These are phyloP conservation scores for Lasiosphaeria miniovina DNA, from an alignment of 495 filamentous ascomycete genomes.

Conservation along the genomic window DNA sequence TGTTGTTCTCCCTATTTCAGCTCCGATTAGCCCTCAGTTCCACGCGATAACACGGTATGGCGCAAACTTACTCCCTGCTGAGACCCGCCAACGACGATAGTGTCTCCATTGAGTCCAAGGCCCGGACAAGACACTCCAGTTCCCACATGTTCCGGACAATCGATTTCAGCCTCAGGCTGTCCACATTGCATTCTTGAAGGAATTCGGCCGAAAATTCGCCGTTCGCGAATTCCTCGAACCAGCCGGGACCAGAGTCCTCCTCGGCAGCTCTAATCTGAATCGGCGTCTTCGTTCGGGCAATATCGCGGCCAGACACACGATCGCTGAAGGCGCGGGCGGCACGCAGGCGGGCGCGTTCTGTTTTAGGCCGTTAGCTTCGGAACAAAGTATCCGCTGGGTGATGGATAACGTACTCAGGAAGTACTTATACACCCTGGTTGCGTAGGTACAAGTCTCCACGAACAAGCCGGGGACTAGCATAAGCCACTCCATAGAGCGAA, in stretches of 20 bases:
- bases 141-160: slow-evolving; percentile 66
- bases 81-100: slow-evolving; percentile 44
- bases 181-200: slow-evolving; percentile 32
- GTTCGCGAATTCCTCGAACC: slow-evolving; percentile 40
- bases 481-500: slow-evolving; percentile 83
- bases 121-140: slow-evolving; percentile 65
- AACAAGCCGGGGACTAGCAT: slow-evolving; percentile 67
- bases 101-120: slow-evolving; percentile 63
- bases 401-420: slow-evolving; percentile 60
- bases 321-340: slow-evolving; percentile 63
- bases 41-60: not conserved
- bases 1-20: slow-evolving; percentile 22
- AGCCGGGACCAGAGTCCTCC: slow-evolving; percentile 33
- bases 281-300: slow-evolving; percentile 39
- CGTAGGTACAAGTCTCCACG: slow-evolving; percentile 64
- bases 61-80: slow-evolving; percentile 38
- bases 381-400: not conserved
- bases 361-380: slow-evolving; percentile 25
- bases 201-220: slow-evolving; percentile 33
- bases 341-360: slow-evolving; percentile 54
- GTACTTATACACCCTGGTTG: slow-evolving; percentile 66
- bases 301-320: slow-evolving; percentile 42
- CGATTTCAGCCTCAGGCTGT: slow-evolving; percentile 42
- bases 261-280: slow-evolving; percentile 15
- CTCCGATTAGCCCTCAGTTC: slow-evolving; percentile 6